Conservation (phyloP, 2,329 filamentous ascomycete species). For the Coniochaeta pulveracea region DNA sequence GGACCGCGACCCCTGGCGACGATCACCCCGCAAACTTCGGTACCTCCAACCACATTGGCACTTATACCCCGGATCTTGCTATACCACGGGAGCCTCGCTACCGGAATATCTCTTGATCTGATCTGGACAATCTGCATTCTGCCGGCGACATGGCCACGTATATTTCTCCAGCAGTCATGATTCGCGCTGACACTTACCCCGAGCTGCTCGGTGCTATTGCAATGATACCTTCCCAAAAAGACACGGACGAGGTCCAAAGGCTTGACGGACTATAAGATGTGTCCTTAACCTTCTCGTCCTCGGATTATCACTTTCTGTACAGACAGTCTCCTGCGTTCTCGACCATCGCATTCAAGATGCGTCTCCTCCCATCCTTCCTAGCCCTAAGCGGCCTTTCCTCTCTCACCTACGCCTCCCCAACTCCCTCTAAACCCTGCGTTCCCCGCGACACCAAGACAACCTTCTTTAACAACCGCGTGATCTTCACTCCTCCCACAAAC, state of each 20-base stretch:
- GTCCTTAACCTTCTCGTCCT: neutral
- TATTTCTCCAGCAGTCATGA: constrained; percentile 2
- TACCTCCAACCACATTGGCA: no score
- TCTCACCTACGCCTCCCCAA: neutral
- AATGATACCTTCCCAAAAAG: neutral
- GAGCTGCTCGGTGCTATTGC: neutral
- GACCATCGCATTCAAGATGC: neutral
- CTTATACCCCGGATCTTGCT: no score
- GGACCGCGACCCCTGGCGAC: neutral
- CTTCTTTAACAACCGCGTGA: constrained; percentile 14
- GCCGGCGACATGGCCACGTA: neutral
- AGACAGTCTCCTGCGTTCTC: neutral
- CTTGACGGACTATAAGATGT: neutral
- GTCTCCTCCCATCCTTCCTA: neutral
- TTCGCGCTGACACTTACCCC: neutral
- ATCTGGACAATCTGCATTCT: neutral
- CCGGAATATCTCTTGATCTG: constrained; percentile 2
- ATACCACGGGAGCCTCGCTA: no score
- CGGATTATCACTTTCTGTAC: neutral
- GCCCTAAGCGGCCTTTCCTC: neutral
- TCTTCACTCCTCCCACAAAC: constrained; percentile 30
- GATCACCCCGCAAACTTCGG: constrained; percentile 2
- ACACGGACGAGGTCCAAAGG: neutral
- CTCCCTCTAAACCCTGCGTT: neutral
- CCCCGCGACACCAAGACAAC: neutral